Percentiles rank a stretch among this genome's conserved stretches.
Conservation (phyloP, 1,139 yeast genomes). For the Hansenula sp. region DNA sequence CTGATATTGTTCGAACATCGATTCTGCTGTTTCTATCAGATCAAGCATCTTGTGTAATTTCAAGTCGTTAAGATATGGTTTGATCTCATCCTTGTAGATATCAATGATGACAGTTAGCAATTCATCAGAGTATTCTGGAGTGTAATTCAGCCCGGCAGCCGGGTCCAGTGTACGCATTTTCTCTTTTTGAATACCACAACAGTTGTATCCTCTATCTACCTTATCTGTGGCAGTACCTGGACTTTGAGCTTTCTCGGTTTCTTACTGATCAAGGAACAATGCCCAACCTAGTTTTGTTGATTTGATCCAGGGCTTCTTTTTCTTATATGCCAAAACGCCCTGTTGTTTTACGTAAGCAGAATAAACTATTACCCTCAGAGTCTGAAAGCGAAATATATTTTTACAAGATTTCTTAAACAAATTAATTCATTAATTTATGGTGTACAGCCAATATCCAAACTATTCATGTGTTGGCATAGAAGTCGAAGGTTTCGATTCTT, state of each 20-base stretch:
- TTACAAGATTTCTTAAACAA: no score
- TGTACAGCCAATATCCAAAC: no score
- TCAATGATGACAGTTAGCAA: constrained; percentile 24
- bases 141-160: constrained; percentile 16
- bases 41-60: constrained; percentile 28
- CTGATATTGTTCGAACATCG: constrained; percentile 26
- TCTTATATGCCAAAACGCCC: no score
- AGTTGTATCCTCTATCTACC: background rate
- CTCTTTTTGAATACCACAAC: background rate
- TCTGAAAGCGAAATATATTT: no score
- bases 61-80: constrained; percentile 23
- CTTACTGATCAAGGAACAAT: no score
- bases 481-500: constrained; percentile 50
- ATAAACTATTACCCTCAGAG: no score
- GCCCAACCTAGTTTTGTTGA: no score
- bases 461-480: constrained; percentile 59
- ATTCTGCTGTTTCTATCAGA: constrained; percentile 28
- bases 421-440: no score
- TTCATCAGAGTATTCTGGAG: constrained; percentile 35
- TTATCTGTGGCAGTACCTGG: background rate
- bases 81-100: constrained; percentile 27
- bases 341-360: no score
- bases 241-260: no score
- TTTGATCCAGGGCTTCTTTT: no score
- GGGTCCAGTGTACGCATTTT: background rate